These are phyloP conservation scores for Agrocybe praecox DNA, from an alignment of 768 basidiomycete species.

Conservation along the genomic window DNA sequence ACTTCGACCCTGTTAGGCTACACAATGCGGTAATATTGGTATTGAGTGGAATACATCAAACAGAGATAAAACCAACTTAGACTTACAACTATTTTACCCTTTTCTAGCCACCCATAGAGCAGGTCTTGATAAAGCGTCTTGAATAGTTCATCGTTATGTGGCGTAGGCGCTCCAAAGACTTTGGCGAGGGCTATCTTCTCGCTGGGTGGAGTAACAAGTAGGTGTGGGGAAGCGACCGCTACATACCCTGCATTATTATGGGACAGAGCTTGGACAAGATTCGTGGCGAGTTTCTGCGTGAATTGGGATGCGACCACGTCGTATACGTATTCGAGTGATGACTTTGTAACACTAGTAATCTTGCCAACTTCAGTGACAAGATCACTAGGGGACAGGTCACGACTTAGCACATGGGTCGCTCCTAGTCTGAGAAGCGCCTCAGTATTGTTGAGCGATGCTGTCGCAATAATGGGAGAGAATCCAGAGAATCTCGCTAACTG, in stretches of 20 bases:
- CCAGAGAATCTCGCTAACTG: slow-evolving; percentile 43
- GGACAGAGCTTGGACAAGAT: background rate
- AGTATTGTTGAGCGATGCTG: slow-evolving; percentile 32
- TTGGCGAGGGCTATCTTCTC: background rate
- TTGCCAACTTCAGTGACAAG: slow-evolving; percentile 22
- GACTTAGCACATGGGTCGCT: slow-evolving; percentile 41
- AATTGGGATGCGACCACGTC: slow-evolving; percentile 21
- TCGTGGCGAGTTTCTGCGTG: slow-evolving; percentile 19
- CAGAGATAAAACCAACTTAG: background rate
- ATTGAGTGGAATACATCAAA: background rate
- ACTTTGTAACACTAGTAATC: slow-evolving; percentile 9
- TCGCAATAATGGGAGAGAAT: slow-evolving; percentile 43
- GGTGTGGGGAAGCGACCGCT: background rate
- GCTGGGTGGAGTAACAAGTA: background rate
- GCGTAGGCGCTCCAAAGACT: background rate
- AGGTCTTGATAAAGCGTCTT: background rate
- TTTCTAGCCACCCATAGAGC: background rate
- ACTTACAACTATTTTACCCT: background rate
- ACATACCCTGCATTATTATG: background rate
- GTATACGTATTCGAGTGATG: slow-evolving; percentile 22
- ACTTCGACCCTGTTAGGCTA: background rate
- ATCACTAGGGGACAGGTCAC: slow-evolving; percentile 15
- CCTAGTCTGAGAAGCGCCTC: slow-evolving; percentile 35
- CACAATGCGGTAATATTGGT: background rate
- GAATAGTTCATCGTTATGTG: background rate